Conservation (phyloP, 441 rosid species). For the Erodium texanum region DNA sequence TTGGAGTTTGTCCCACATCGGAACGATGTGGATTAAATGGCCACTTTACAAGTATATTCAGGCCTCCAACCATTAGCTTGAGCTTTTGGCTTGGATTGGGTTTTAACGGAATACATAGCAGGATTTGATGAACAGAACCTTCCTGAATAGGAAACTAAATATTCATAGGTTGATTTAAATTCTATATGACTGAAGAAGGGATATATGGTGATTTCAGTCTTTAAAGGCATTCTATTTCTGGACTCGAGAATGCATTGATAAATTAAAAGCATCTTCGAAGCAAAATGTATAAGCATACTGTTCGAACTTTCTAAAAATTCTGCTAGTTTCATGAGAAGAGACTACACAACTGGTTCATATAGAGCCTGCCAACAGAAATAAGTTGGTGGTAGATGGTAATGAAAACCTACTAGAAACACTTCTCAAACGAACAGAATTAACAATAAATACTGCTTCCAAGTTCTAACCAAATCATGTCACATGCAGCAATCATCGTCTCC, state of each 20-base stretch:
- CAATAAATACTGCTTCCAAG: no score
- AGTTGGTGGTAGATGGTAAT: not conserved
- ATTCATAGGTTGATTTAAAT: not conserved
- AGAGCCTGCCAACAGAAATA: not conserved
- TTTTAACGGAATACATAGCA: not conserved
- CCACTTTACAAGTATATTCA: no score
- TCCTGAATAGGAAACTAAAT: not conserved
- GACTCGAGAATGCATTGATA: not conserved
- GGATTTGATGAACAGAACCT: not conserved
- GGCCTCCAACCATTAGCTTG: no score
- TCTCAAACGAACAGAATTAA: not conserved
- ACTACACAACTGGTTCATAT: not conserved
- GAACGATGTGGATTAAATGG: no score
- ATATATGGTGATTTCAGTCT: not conserved
- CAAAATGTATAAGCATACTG: not conserved
- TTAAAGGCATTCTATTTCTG: not conserved
- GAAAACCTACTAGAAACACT: not conserved
- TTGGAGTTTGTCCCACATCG: no score
- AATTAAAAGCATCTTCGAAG: not conserved
- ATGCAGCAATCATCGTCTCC: no score
- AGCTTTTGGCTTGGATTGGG: no score
- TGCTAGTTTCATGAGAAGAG: not conserved
- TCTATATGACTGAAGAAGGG: not conserved
- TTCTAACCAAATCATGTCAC: no score
- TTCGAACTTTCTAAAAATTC: not conserved